Evolutionary conservation across 106 monocot genomes (phyloP), one percentile per base, ranked within the genome.

Genomic region (Iris macrosiphon): DNA sequence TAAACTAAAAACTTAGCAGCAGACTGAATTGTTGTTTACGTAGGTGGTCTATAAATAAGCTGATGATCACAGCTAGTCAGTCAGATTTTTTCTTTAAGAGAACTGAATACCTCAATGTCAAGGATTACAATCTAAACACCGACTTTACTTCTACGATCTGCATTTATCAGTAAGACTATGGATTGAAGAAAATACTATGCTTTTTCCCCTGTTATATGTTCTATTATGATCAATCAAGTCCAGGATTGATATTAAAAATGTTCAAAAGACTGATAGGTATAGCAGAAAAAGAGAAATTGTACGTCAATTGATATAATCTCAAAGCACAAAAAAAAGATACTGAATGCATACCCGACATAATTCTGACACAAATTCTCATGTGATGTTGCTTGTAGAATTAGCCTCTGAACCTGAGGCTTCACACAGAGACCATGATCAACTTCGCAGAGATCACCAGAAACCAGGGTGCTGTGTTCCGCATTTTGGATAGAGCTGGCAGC

Each of bases 321-420:
- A 52, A 37, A 50, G 7, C 20, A 21, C 2, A 7, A 16, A 6
- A 16, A 46, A 32, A 41, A 49, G 27, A 3, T 61, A 31, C 25
- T 14, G 31, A 16, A 50, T 23, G 17, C 87, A 29, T 83, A 93
- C 93, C 93, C 93, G 9, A 93, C 87, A 57, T 87, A 93, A 47
- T 87, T 93, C 55, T 93, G 93, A 63, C 93, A 93, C 63, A 93
- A 59, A 45, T 93, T 93, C 61, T 93, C 93, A 66, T 79, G 82
- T 11, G 93, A 87, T 6, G 58, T 83, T 20, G 93, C 93, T 65
- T 93, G 93, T 32, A 63, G 21, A 57, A 93, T 87, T 44, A 93
- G 61, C 40, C 83, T 93, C 31, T 87, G 65, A 57, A 93, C 93
- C 61, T 93, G 93, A 51, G 72, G 65, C 42, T 83, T 93, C 47